Conservation (phyloP, 2,329 filamentous ascomycete species). For the Phoma herbarum region DNA sequence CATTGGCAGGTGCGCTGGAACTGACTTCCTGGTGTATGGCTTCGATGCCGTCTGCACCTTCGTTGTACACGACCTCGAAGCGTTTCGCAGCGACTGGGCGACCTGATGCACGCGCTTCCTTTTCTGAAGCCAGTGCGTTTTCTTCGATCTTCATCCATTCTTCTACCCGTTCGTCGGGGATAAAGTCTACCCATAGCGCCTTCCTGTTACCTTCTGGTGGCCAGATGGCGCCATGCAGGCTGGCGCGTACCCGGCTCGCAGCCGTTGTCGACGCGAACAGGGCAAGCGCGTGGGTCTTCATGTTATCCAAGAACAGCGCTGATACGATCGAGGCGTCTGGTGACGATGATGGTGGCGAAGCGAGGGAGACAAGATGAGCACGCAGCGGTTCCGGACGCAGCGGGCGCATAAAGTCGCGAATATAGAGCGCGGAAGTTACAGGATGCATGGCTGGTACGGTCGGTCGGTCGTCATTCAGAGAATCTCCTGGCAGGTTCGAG, state of each 20-base stretch:
- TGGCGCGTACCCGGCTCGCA: constrained; percentile 78
- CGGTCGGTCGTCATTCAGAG: constrained; percentile 41
- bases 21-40: constrained; percentile 49
- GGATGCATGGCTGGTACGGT: constrained; percentile 53
- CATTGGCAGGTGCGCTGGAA: constrained; percentile 34
- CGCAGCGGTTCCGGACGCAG: constrained; percentile 74
- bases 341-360: constrained; percentile 64
- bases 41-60: constrained; percentile 29
- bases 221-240: constrained; percentile 82
- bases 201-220: constrained; percentile 87
- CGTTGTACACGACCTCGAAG: constrained; percentile 45
- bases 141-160: constrained; percentile 72
- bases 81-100: constrained; percentile 33
- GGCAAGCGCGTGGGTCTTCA: constrained; percentile 88
- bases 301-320: constrained; percentile 73
- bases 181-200: constrained; percentile 86
- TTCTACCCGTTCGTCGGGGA: constrained; percentile 76
- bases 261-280: constrained; percentile 73
- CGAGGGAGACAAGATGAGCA: constrained; percentile 74
- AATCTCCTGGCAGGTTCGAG: constrained; percentile 22
- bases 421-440: constrained; percentile 70
- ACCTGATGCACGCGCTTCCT: constrained; percentile 36
- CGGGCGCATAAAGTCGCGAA: constrained; percentile 89
- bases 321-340: constrained; percentile 58
- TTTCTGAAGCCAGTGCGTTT: constrained; percentile 40